Evolutionary conservation across 139 green algal species (phyloP), one percentile per base, ranked within the genome.

Genomic region (Volvox africanus): DNA sequence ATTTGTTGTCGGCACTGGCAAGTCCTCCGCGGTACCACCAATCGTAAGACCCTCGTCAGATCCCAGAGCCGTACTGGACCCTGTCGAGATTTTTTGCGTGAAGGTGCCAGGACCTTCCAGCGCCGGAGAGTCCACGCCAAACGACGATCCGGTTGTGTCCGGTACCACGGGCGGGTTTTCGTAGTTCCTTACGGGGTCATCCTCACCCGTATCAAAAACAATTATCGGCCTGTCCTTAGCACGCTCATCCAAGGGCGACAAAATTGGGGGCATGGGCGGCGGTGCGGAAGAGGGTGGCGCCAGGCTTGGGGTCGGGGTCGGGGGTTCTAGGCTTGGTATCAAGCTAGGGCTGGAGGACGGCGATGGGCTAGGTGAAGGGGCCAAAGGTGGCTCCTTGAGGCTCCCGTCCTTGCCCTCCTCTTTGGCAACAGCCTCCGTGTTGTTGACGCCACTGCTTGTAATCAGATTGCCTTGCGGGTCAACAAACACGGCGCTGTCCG

Each of bases 381-480:
- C 65, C 44, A 24, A 24, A 0, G 82, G 82, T 9, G 33, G 32
- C 21, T 88, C 83, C 83, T 88, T 88, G 28, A 69, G 36, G 35
- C 67, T 69, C 22, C 83, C 83, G 67, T 88, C 83, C 83, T 69
- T 80, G 67, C 67, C 12, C 24, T 76, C 68, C n/a, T 68, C 36
- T 65, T 88, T 80, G 35, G 83, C 83, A 68, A 69, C 30, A 6
- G 36, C 32, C 6, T 88, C 67, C 28, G 67, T 88, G 83, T 88
- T 88, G 83, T 88, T 81, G 12, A 88, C 83, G 22, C 83, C 83
- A 28, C 67, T 81, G 67, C 67, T 80, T 2, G 83, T 88, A 6
- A 68, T 68, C 24, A 88, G 22, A 12, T 80, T 33, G 67, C 83
- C 83, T 37, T 80, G 79, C 1, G 83, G 67, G 35, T 33, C 83